Percentiles rank a stretch among this genome's conserved stretches.
phyloP scores from a whole-genome alignment of 2,329 filamentous ascomycete species.

The Epichloe amarillans region DNA sequence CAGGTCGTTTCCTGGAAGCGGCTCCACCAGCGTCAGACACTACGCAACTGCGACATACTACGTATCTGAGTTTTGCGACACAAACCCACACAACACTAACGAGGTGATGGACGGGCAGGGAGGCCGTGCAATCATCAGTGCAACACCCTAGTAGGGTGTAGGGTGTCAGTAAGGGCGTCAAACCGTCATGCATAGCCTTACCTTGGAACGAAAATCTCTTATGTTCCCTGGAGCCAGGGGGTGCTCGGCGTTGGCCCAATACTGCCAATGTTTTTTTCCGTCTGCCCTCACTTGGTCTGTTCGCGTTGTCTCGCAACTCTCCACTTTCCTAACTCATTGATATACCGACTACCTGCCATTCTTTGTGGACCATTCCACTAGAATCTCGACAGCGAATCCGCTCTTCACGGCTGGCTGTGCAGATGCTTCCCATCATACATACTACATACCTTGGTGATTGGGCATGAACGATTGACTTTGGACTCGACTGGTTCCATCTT shows the following conservation, averaged over 20 bases:
- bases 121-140: background rate
- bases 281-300: background rate
- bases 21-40: constrained; percentile 4
- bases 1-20: background rate
- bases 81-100: background rate
- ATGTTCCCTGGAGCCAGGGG: background rate
- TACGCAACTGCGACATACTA: background rate
- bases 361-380: constrained; percentile 1
- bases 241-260: background rate
- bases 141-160: background rate
- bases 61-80: background rate
- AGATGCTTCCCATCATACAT: background rate
- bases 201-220: background rate
- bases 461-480: background rate
- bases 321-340: background rate
- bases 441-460: background rate
- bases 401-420: constrained; percentile 3
- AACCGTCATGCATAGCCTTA: background rate
- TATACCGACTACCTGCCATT: background rate
- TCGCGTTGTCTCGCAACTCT: background rate
- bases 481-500: background rate
- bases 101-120: background rate
- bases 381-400: background rate
- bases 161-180: background rate
- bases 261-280: background rate